Percentiles rank a stretch among this genome's conserved stretches.
Evolutionary conservation across 2,329 filamentous ascomycete species (phyloP).

Genomic region (Aspergillus caelatus): DNA sequence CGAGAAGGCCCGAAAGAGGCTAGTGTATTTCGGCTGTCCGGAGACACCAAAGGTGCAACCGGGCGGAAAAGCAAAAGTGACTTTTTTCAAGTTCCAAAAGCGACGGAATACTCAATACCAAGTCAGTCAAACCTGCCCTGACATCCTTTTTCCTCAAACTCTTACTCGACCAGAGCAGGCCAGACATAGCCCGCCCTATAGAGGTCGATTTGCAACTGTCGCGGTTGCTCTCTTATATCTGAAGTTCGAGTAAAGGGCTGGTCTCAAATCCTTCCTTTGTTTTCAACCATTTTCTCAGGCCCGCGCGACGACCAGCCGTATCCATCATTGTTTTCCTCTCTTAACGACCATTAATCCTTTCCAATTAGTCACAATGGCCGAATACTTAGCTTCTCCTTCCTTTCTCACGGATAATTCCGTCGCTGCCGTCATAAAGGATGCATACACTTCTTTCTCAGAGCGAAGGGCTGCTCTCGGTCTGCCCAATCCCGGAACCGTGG

Average conservation of each 20-base stretch:
- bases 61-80: slow-evolving; percentile 30
- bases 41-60: slow-evolving; percentile 33
- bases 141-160: slow-evolving; percentile 20
- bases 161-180: slow-evolving; percentile 26
- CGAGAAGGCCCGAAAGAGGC: slow-evolving; percentile 19
- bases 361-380: slow-evolving; percentile 41
- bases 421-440: slow-evolving; percentile 70
- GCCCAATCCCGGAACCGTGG: slow-evolving; percentile 88
- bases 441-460: slow-evolving; percentile 79
- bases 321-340: slow-evolving; percentile 11
- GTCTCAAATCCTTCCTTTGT: slow-evolving; percentile 31
- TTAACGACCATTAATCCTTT: slow-evolving; percentile 17
- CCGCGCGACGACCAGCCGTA: slow-evolving; percentile 28
- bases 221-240: background rate
- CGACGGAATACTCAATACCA: slow-evolving; percentile 10
- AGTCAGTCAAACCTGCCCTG: slow-evolving; percentile 11
- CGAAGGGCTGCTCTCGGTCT: slow-evolving; percentile 86
- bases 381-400: slow-evolving; percentile 55
- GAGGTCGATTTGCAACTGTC: background rate
- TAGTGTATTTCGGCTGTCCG: slow-evolving; percentile 24
- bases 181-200: slow-evolving; percentile 23
- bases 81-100: slow-evolving; percentile 38
- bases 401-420: slow-evolving; percentile 76
- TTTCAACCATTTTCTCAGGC: slow-evolving; percentile 26
- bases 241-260: slow-evolving; percentile 29